phyloP scores from a whole-genome alignment of 371 early-diverging fungal species.

The Mortierella sp. region DNA sequence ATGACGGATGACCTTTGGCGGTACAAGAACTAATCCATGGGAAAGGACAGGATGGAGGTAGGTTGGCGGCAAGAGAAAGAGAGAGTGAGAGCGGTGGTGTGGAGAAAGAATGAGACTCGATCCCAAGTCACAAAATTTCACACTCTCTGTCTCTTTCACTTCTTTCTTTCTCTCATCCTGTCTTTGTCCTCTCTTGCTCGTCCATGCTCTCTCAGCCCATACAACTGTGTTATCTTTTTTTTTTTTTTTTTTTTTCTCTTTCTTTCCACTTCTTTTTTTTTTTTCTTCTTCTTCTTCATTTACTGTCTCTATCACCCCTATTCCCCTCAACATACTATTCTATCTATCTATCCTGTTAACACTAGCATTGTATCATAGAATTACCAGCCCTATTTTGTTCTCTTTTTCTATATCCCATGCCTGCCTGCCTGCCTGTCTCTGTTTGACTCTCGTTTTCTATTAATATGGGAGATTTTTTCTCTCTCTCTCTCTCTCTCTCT shows the following conservation, averaged over 20 bases:
- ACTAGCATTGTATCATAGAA: background rate
- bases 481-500: too few relatives aligned
- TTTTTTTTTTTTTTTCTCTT: background rate
- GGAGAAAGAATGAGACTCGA: too few relatives aligned
- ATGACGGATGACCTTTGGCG: constrained; percentile 44
- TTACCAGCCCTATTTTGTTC: background rate
- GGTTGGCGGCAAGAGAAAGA: background rate
- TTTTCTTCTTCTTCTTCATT: constrained; percentile 3
- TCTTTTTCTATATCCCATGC: background rate
- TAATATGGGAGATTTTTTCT: too few relatives aligned
- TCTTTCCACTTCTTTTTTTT: background rate
- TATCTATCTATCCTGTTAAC: background rate
- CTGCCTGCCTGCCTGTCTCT: too few relatives aligned
- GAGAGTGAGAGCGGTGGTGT: too few relatives aligned
- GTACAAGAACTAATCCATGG: background rate
- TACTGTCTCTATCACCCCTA: background rate
- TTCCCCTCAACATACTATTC: background rate
- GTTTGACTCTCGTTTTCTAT: too few relatives aligned
- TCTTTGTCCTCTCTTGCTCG: too few relatives aligned
- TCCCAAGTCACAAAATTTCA: too few relatives aligned
- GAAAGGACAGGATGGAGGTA: background rate
- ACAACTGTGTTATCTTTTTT: background rate
- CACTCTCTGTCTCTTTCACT: too few relatives aligned
- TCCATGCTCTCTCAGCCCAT: too few relatives aligned
- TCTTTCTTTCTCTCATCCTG: too few relatives aligned